These are phyloP conservation scores for Castanospermum australe DNA, from an alignment of 306 rosid species.

Conservation along the genomic window DNA sequence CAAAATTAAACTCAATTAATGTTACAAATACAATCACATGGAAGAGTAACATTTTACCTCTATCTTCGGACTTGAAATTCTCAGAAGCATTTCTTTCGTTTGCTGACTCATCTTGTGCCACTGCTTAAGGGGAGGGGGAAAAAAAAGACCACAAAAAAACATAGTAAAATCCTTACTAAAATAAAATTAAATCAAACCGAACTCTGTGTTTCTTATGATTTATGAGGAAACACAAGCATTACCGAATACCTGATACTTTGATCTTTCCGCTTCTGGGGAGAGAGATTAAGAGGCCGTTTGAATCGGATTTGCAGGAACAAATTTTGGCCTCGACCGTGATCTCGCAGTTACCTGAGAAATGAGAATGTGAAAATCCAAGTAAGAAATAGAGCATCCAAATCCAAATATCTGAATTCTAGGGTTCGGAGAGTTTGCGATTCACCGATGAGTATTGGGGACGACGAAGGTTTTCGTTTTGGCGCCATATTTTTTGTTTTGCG, in stretches of 20 bases:
- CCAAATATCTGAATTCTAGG: neutral
- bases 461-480: conserved; percentile 46
- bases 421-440: conserved; percentile 19
- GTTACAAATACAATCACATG: neutral
- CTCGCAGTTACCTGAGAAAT: conserved; percentile 59
- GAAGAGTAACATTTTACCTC: conserved; percentile 26
- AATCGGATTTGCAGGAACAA: conserved; percentile 53
- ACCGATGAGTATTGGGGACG: conserved; percentile 62
- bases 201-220: neutral
- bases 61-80: conserved; percentile 15
- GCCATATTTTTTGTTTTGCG: conserved; percentile 39
- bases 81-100: conserved; percentile 20
- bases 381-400: neutral
- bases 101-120: conserved; percentile 26
- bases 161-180: conserved; percentile 5
- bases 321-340: conserved; percentile 51
- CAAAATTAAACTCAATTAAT: too few species aligned
- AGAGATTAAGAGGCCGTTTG: conserved; percentile 44
- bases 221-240: neutral
- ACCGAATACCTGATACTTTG: conserved; percentile 48
- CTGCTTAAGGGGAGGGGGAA: conserved; percentile 3
- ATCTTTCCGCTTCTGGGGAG: conserved; percentile 46
- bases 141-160: neutral
- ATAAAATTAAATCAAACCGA: neutral
- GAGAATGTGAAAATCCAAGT: conserved; percentile 1